Percentiles rank a stretch among this genome's conserved stretches.
These are phyloP conservation scores for Sporothrix globosa DNA, from an alignment of 2,329 filamentous ascomycete species.

Conservation along the genomic window DNA sequence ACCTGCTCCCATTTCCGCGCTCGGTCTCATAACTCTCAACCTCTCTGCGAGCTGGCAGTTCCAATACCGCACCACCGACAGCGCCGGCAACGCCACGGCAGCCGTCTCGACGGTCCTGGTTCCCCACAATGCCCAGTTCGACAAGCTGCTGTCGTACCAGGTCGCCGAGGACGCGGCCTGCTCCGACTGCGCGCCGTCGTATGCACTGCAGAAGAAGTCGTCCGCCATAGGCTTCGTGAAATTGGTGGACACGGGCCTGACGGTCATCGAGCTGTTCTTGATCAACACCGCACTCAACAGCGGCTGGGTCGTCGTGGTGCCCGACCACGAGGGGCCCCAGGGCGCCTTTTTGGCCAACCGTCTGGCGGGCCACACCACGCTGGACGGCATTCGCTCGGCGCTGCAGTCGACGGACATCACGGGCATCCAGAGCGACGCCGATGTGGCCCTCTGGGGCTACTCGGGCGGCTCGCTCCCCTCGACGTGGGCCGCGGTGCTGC, in stretches of 20 bases:
- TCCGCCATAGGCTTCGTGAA: constrained; percentile 7
- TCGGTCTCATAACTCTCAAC: constrained; percentile 19
- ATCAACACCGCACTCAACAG: constrained; percentile 45
- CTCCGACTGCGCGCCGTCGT: constrained; percentile 47
- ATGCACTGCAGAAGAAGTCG: constrained; percentile 37
- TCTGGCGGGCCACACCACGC: constrained; percentile 48
- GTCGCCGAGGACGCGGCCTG: constrained; percentile 46
- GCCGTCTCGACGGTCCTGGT: constrained; percentile 28
- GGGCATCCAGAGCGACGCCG: constrained; percentile 39
- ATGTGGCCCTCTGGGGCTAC: constrained; percentile 55
- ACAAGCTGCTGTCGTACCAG: constrained; percentile 47
- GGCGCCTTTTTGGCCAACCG: constrained; percentile 49
- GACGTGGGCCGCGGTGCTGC: constrained; percentile 53
- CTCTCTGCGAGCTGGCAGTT: constrained; percentile 26
- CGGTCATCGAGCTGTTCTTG: constrained; percentile 36
- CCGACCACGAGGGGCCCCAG: constrained; percentile 50
- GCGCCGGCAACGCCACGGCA: constrained; percentile 26
- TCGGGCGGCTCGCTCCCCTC: constrained; percentile 53
- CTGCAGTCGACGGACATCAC: constrained; percentile 34
- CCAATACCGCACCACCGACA: constrained; percentile 33
- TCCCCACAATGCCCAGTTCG: constrained; percentile 22
- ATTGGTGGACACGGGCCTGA: constrained; percentile 29
- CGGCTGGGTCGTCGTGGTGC: constrained; percentile 51
- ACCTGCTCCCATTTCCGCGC: constrained; percentile 27
- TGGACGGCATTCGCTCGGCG: constrained; percentile 25